A percentile compares a stretch with the other conserved stretches of the same genome.
phyloP scores from a whole-genome alignment of 495 filamentous ascomycete species.

The Chaetomium cochliodes region DNA sequence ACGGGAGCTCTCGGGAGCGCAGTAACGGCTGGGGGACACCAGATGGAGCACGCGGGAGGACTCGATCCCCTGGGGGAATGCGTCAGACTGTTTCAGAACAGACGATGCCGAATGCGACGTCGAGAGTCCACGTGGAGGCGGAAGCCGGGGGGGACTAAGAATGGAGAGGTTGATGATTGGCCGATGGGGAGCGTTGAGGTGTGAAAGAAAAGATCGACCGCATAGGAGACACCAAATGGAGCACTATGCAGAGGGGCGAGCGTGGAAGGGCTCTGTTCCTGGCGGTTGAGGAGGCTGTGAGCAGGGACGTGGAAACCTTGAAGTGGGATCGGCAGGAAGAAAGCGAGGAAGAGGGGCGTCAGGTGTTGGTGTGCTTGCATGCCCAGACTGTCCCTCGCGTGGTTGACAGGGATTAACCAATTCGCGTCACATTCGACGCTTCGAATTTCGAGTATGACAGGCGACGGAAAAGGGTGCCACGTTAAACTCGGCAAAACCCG shows the following conservation, averaged over 20 bases:
- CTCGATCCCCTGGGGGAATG: constrained; percentile 30
- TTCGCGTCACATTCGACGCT: not conserved
- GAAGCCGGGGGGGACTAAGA: constrained; percentile 12
- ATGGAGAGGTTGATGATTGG: constrained; percentile 1
- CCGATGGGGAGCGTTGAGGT: constrained; percentile 2
- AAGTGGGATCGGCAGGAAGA: constrained; percentile 31
- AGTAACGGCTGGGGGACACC: constrained; percentile 6
- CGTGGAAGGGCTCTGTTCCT: constrained; percentile 10
- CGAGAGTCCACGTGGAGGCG: not conserved
- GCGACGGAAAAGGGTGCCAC: not conserved
- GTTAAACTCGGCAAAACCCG: constrained; percentile 11
- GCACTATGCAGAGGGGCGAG: not conserved
- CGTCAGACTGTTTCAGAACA: constrained; percentile 40
- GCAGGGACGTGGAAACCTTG: constrained; percentile 1
- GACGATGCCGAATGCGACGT: constrained; percentile 32
- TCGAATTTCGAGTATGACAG: not conserved
- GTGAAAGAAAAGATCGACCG: not conserved
- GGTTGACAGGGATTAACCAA: constrained; percentile 31
- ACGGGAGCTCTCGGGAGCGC: not conserved
- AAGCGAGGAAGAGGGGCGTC: constrained; percentile 14
- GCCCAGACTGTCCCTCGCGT: constrained; percentile 29
- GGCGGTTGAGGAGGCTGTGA: constrained; percentile 8
- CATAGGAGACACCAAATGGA: not conserved
- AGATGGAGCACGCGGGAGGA: constrained; percentile 20
- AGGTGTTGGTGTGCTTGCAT: constrained; percentile 16